Percentiles rank a stretch among this genome's conserved stretches.
These are phyloP conservation scores for Nakazawaea wickerhamii DNA, from an alignment of 805 yeast species.

Conservation along the genomic window DNA sequence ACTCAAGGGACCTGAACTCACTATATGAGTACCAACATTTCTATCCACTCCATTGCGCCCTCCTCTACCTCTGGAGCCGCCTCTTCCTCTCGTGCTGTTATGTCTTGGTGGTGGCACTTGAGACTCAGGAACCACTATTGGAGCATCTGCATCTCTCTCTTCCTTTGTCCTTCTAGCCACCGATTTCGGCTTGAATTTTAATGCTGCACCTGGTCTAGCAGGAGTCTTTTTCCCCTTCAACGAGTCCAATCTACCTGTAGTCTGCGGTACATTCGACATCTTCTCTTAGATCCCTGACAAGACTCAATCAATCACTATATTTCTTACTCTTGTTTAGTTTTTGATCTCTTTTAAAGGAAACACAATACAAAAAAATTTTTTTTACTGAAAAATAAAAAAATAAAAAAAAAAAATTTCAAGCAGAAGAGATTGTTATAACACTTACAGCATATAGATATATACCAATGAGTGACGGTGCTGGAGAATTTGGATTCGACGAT, in stretches of 20 bases:
- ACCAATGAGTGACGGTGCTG: constrained; percentile 10
- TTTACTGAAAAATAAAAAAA: constrained; percentile 10
- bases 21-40: constrained; percentile 53
- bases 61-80: constrained; percentile 27
- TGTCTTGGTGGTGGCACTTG: constrained; percentile 18
- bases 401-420: constrained; percentile 14
- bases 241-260: constrained; percentile 30
- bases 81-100: constrained; percentile 30
- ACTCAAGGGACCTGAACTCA: constrained; percentile 70
- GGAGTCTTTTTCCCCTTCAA: constrained; percentile 11
- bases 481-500: constrained; percentile 50
- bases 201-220: constrained; percentile 18
- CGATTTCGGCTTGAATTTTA: constrained; percentile 80
- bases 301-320: no score
- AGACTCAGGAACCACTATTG: constrained; percentile 25
- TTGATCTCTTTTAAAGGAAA: background rate
- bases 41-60: constrained; percentile 26
- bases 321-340: no score
- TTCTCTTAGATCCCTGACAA: no score
- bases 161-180: constrained; percentile 82
- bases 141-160: constrained; percentile 77
- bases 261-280: constrained; percentile 16
- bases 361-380: constrained; percentile 5
- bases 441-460: constrained; percentile 10
- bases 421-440: background rate